A percentile compares a stretch with the other conserved stretches of the same genome.
phyloP scores from a whole-genome alignment of 164 flowering plant genomes.

The Annona squamosa region DNA sequence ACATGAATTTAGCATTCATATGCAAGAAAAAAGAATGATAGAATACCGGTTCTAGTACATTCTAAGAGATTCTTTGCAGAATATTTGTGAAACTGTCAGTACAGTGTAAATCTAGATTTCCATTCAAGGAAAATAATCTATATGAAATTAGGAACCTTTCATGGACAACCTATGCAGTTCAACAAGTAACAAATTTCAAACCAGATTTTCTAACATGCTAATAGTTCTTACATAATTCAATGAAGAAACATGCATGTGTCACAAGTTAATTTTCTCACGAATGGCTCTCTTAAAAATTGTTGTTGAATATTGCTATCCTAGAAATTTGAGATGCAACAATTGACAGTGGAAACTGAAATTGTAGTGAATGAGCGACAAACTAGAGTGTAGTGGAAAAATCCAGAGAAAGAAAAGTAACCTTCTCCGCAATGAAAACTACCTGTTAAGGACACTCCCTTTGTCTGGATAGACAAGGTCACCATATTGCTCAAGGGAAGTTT shows the following conservation, averaged over 20 bases:
- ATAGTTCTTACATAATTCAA: too few species aligned
- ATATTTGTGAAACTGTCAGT: neutral
- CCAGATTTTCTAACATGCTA: neutral
- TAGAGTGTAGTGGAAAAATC: neutral
- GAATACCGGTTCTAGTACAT: neutral
- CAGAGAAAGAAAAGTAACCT: neutral
- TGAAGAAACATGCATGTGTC: too few species aligned
- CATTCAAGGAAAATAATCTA: neutral
- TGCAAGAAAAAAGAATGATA: neutral
- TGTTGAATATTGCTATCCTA: too few species aligned
- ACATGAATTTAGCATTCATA: neutral
- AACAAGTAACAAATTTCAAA: neutral
- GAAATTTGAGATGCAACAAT: neutral
- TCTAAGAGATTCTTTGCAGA: neutral
- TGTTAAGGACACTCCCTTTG: constrained; percentile 48
- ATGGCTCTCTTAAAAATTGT: too few species aligned
- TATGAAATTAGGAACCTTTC: neutral
- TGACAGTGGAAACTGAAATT: neutral
- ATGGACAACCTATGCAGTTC: neutral
- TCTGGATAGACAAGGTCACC: constrained; percentile 79
- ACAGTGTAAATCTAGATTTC: neutral
- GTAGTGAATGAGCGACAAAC: neutral
- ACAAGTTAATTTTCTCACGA: too few species aligned
- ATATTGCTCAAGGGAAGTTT: constrained; percentile 60
- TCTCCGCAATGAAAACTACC: constrained; percentile 26